Evolutionary conservation across 805 yeast species (phyloP).

Genomic region (Yarrowia sp.): DNA sequence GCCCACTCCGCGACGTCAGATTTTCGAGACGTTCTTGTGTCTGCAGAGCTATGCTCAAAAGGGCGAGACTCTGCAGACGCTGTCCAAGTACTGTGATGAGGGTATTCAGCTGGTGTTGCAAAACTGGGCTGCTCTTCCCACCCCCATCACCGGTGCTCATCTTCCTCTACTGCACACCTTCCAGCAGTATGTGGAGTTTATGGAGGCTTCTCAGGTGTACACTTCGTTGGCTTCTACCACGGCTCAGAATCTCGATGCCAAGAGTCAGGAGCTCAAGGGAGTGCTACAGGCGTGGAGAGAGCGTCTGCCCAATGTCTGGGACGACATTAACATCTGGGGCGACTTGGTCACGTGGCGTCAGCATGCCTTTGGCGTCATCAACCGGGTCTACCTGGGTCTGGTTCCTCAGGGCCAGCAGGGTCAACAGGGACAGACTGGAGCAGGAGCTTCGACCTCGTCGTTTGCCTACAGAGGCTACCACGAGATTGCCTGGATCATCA

Average conservation of each 20-base stretch:
- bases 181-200: constrained; percentile 95
- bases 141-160: constrained; percentile 74
- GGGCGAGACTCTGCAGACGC: constrained; percentile 78
- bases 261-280: constrained; percentile 90
- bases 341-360: constrained; percentile 98
- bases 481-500: constrained; percentile 98
- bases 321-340: constrained; percentile 96
- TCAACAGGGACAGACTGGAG: constrained; percentile 50
- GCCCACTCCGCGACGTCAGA: constrained; percentile 95
- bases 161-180: constrained; percentile 86
- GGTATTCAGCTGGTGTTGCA: constrained; percentile 90
- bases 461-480: constrained; percentile 97
- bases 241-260: constrained; percentile 86
- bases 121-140: constrained; percentile 90
- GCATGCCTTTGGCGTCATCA: constrained; percentile 94
- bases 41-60: constrained; percentile 93
- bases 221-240: constrained; percentile 83
- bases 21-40: constrained; percentile 89
- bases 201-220: constrained; percentile 95
- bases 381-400: constrained; percentile 89
- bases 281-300: constrained; percentile 98
- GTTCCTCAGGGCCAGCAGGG: constrained; percentile 49
- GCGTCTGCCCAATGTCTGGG: constrained; percentile 94
- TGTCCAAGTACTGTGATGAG: constrained; percentile 86
- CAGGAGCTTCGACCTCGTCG: constrained; percentile 60